Base-by-base conservation (phyloP, 2,329 filamentous ascomycete species). In the Gaeumannomyces tritici region DNA sequence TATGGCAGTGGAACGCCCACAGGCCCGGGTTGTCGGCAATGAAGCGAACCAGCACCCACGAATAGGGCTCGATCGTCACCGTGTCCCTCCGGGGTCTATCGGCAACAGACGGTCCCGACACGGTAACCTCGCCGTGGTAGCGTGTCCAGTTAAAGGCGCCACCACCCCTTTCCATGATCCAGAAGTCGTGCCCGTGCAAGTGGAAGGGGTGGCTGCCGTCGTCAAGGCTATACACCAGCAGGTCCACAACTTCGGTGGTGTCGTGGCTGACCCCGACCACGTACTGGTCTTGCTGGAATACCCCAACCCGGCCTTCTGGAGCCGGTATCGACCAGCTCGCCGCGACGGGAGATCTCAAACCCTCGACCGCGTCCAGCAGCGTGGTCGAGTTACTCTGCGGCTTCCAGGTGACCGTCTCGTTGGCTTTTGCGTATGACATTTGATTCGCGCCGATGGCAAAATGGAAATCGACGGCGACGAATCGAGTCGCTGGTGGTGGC, bases 1-100 rank as follows among this genome's bases (percentile, higher is more conserved):
- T 79, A 66, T 86, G 83, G 66, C 83, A 86, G 68, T 85, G 83
- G 27, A 86, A 78, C 0, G 80, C 76, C 83, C 83, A 86, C 1
- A 82, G 66, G 0, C 83, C 83, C 0, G 83, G 79, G 67, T 85
- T 86, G 64, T 86, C 82, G 0, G 83, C 76, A 3, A 83, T 73
- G 18, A 85, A 77, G 62, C 83, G 73, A 15, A 86, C 69, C n/a
- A 82, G 67, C 7, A 21, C 57, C 57, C 57, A 62, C 28, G 60
- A 55, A n/a, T 62, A 60, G 1, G 62, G 11, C 60, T n/a, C 28
- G 12, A 63, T 54, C 24, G 56, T 60, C 28, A 63, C 15, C 24
- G 60, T 62, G 57, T 63, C 62, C 6, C 62, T 24, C 13, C 56
- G 28, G 28, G 60, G 35, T 42, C 42, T 27, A 51, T 56, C 21